These are phyloP conservation scores for Globisporangium solare DNA, from an alignment of 352 stramenopile species.

Conservation along the genomic window DNA sequence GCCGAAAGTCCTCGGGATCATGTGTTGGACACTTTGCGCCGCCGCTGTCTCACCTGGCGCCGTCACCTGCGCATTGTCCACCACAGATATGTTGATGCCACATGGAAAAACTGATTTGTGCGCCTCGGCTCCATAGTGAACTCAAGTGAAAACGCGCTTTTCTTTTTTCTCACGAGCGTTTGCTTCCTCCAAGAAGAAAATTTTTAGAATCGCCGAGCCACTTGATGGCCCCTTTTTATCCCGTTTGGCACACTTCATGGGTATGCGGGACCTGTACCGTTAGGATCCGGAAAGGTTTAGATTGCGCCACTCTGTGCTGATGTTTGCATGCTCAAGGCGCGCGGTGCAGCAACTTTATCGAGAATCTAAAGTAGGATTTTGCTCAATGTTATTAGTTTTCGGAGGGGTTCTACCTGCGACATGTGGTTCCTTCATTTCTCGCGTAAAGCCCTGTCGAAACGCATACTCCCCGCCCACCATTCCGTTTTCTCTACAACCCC, in stretches of 20 bases:
- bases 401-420: not conserved
- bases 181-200: not conserved
- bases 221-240: not conserved
- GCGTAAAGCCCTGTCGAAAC: not conserved
- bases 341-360: not conserved
- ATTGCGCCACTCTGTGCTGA: not conserved
- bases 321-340: not conserved
- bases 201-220: not conserved
- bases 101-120: too few relatives aligned
- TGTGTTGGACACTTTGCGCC: too few relatives aligned
- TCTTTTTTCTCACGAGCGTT: too few relatives aligned
- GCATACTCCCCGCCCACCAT: not conserved
- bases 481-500: not conserved
- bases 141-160: too few relatives aligned
- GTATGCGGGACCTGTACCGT: not conserved
- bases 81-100: too few relatives aligned
- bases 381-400: not conserved
- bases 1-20: too few relatives aligned
- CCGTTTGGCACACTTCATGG: not conserved
- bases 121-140: too few relatives aligned
- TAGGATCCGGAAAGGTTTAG: not conserved
- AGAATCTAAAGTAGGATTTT: not conserved
- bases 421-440: conserved; percentile 2
- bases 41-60: too few relatives aligned
- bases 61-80: too few relatives aligned